phyloP scores from a whole-genome alignment of 176 grass and related monocot genomes.

The Calamus simplicifolius region DNA sequence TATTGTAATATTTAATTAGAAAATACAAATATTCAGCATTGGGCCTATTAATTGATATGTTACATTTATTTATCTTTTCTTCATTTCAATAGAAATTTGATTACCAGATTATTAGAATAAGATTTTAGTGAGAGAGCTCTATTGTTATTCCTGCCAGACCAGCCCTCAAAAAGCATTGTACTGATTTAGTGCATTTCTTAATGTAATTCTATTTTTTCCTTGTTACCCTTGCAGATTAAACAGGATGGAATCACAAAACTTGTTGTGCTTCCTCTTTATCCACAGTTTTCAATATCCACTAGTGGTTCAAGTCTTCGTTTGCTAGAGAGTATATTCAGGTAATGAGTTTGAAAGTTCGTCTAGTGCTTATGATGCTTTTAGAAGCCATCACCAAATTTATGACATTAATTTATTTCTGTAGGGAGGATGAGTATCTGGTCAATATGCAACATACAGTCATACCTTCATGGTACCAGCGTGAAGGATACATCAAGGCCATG shows the following conservation, averaged over 20 bases:
- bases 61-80: too few relatives aligned
- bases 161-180: too few relatives aligned
- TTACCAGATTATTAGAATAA: too few relatives aligned
- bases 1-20: too few relatives aligned
- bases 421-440: conserved; percentile 95
- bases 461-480: conserved; percentile 99
- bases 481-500: conserved; percentile 99
- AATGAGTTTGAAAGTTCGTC: conserved; percentile 6
- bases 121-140: too few relatives aligned
- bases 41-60: too few relatives aligned
- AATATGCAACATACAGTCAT: conserved; percentile 99
- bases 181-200: too few relatives aligned
- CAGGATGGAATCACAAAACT: conserved; percentile 94
- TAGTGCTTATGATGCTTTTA: conserved; percentile 5
- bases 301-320: conserved; percentile 97
- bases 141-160: too few relatives aligned
- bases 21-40: too few relatives aligned
- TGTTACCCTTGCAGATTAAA: conserved; percentile 60
- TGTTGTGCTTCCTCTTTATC: conserved; percentile 96
- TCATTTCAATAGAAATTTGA: too few relatives aligned
- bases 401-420: conserved; percentile 27
- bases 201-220: conserved; percentile 4
- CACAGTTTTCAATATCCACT: conserved; percentile 99
- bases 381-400: background rate
- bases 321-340: conserved; percentile 98